These are phyloP conservation scores for Thinopyrum elongatum DNA, from an alignment of 176 grass and related monocot species.

Conservation along the genomic window DNA sequence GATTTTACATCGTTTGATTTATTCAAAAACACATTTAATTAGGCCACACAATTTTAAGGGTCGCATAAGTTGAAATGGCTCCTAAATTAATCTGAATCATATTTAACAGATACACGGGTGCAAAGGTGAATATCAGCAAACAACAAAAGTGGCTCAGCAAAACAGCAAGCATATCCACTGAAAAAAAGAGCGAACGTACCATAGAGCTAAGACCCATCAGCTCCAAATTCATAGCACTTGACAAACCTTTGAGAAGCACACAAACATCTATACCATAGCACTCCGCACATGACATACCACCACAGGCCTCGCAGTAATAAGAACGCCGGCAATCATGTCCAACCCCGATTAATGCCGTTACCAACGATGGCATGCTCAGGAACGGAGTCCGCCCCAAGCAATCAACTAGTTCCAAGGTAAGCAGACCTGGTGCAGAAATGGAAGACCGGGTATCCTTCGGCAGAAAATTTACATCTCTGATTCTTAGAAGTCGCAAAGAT, in stretches of 20 bases:
- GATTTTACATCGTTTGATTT: background rate
- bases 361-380: background rate
- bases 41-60: background rate
- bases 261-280: background rate
- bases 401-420: background rate
- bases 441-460: background rate
- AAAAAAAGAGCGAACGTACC: background rate
- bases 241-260: background rate
- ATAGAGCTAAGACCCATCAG: background rate
- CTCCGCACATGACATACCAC: background rate
- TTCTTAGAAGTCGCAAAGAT: background rate
- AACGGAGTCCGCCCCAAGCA: background rate
- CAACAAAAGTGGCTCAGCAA: background rate
- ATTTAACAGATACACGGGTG: background rate
- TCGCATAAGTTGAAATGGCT: background rate
- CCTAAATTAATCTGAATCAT: background rate
- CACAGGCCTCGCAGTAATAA: background rate
- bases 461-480: background rate
- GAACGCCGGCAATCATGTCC: background rate
- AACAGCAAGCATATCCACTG: background rate
- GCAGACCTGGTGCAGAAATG: background rate
- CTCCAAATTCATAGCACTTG: background rate
- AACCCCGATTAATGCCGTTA: background rate
- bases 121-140: background rate
- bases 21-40: background rate